Conservation (phyloP, 73 alveolate genomes). For the Paramecium sonneborni region DNA sequence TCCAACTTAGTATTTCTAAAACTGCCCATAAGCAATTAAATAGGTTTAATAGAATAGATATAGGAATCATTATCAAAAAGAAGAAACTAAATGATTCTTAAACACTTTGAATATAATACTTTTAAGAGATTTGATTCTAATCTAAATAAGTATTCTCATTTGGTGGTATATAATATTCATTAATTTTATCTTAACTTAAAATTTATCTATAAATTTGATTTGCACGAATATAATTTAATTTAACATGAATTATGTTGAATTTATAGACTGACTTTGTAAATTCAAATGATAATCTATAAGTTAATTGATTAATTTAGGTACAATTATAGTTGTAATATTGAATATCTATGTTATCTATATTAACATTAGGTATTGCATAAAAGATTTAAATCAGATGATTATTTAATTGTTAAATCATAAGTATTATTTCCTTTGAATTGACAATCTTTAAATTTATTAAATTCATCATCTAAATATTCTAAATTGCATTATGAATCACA, state of each 20-base stretch:
- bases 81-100: neutral
- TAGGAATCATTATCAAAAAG: neutral
- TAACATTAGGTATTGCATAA: too few species aligned
- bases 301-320: too few species aligned
- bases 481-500: neutral
- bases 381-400: too few species aligned
- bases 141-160: neutral
- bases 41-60: neutral
- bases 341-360: too few species aligned
- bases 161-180: neutral
- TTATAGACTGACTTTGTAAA: too few species aligned
- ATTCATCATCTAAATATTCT: neutral
- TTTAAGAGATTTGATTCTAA: neutral
- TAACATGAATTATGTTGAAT: too few species aligned
- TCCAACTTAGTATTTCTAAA: slow-evolving; percentile 33
- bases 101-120: neutral
- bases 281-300: too few species aligned
- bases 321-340: too few species aligned
- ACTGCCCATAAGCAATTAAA: neutral
- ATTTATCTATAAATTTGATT: too few species aligned
- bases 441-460: neutral
- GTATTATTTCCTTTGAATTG: neutral
- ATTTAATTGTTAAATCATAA: neutral
- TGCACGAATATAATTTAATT: too few species aligned
- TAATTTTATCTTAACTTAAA: neutral